Conservation (phyloP, 1,284 basidiomycete genomes). For the Mycena citricolor region DNA sequence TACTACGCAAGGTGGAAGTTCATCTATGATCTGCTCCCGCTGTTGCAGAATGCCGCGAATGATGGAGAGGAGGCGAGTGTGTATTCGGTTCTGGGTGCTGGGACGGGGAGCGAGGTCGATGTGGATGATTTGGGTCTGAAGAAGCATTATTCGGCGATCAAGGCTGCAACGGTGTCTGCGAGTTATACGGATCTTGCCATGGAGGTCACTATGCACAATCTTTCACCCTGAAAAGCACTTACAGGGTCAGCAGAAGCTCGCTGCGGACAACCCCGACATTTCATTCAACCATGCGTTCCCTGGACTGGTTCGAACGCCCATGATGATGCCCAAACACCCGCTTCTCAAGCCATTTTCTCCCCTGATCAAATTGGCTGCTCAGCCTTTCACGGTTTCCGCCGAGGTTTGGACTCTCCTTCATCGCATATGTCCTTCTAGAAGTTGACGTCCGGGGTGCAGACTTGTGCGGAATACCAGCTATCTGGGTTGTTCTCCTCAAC, state of each 20-base stretch:
- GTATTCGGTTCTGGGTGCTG: conserved; percentile 17
- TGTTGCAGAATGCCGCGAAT: conserved; percentile 25
- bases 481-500: background rate
- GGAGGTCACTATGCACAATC: conserved; percentile 14
- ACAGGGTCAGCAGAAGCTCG: conserved; percentile 2
- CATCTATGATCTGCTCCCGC: conserved; percentile 39
- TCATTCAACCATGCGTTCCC: conserved; percentile 5
- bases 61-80: conserved; percentile 18
- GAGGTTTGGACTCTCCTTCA: too few species aligned
- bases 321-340: background rate
- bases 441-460: background rate
- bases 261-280: conserved; percentile 3
- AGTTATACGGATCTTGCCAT: conserved; percentile 26
- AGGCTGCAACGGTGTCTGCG: conserved; percentile 11
- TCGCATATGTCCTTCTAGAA: too few species aligned
- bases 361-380: conserved; percentile 10
- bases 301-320: conserved; percentile 1
- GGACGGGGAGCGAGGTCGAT: conserved; percentile 15
- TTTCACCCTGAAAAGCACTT: background rate
- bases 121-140: conserved; percentile 24
- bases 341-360: conserved; percentile 1
- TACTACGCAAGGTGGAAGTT: conserved; percentile 49
- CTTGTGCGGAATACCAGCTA: conserved; percentile 1
- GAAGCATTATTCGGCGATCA: conserved; percentile 18
- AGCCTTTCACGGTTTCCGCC: conserved; percentile 18